Evolutionary conservation across 192 early-diverging fungal genomes (phyloP).

Genomic region (Lobosporangium transversale): DNA sequence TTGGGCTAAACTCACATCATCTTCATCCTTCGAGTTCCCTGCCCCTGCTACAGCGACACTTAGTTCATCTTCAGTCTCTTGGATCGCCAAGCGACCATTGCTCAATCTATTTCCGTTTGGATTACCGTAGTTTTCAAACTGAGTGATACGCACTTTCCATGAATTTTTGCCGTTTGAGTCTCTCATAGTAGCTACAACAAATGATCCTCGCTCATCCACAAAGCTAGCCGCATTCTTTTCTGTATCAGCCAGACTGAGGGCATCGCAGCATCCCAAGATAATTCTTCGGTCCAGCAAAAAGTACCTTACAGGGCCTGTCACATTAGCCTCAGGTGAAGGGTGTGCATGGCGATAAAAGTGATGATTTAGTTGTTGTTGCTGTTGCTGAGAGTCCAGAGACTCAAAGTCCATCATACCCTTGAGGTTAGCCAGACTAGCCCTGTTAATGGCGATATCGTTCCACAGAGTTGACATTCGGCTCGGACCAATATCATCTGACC

Average conservation of each 20-base stretch:
- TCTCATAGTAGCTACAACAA: slow-evolving; percentile 68
- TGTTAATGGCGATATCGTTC: slow-evolving; percentile 63
- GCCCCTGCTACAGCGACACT: not conserved
- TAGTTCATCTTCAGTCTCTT: not conserved
- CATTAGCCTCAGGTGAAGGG: slow-evolving; percentile 7
- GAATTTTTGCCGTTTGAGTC: slow-evolving; percentile 78
- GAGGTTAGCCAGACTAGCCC: slow-evolving; percentile 10
- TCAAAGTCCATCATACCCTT: slow-evolving; percentile 6
- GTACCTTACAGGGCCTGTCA: slow-evolving; percentile 64
- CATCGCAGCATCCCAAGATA: slow-evolving; percentile 75
- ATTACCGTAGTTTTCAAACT: not conserved
- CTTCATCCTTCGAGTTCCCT: not conserved
- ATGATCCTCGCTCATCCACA: slow-evolving; percentile 44
- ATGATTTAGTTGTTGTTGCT: slow-evolving; percentile 7
- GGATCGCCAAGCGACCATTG: not conserved
- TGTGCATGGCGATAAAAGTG: not conserved
- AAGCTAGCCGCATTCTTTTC: slow-evolving; percentile 1
- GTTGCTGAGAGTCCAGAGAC: slow-evolving; percentile 2
- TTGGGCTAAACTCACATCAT: not conserved
- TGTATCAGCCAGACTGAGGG: slow-evolving; percentile 24
- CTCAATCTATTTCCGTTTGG: not conserved
- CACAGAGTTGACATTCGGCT: slow-evolving; percentile 69
- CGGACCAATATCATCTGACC: slow-evolving; percentile 68
- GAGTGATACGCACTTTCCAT: slow-evolving; percentile 64
- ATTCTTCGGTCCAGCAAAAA: slow-evolving; percentile 75